Base-by-base conservation (phyloP, 345 rosid species). In the Acer negundo region DNA sequence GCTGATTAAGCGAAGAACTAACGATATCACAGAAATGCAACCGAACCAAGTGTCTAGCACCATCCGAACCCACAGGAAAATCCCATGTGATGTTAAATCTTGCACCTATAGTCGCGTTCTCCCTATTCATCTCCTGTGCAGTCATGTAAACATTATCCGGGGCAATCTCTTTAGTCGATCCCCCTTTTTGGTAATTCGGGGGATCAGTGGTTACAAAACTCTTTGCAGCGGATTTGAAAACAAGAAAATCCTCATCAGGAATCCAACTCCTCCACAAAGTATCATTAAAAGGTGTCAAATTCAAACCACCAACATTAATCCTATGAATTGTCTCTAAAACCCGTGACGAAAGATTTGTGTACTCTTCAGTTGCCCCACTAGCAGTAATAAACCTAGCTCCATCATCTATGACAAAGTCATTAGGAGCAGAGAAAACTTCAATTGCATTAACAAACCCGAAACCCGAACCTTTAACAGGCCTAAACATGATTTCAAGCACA, bases 21-120 rank as follows among this genome's bases (percentile, higher is more conserved):
- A 93, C 90, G 28, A 95, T 84, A 78, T 95, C 99, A 78, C 97
- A 92, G 83, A 96, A 96, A 89, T 96, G 99, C 87, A 96, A 84
- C 58, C 99, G 90, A 79, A 93, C 85, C 81, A 96, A 69, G 85
- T 92, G 88, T 23, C 74, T 84, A 80, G 68, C 91, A 42, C 84
- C 87, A 44, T n/a, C 51, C 3, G 81, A 80, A 49, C 86, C 89
- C 62, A 93, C 86, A 0, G 92, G 95, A 59, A 95, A 91, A 4
- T 78, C 73, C 99, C 99, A 95, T 6, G 93, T 85, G 58, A 95
- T 84, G 78, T 95, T 95, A 76, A 95, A 95, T 75, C 76, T 85
- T 0, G 88, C 83, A 46, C 73, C 84, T 59, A 78, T 6, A 22
- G 82, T 77, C n/a, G 76, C 75, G 75, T 86, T 87, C 63, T 91